Percentiles rank a stretch among this genome's conserved stretches.
These are phyloP conservation scores for Torulaspora microellipsoides DNA, from an alignment of 805 yeast genomes.

Conservation along the genomic window DNA sequence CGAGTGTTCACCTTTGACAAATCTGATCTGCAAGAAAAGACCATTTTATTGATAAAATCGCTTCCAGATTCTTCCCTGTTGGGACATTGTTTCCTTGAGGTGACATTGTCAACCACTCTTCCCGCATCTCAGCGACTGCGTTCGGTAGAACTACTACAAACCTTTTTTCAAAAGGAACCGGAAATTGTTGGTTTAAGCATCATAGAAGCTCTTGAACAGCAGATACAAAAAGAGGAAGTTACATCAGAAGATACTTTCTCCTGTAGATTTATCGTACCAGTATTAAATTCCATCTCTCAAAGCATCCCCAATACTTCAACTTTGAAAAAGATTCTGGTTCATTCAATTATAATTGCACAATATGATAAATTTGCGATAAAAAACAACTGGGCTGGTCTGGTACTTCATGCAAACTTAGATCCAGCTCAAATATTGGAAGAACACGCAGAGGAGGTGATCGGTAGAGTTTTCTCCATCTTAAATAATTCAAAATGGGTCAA, in stretches of 20 bases:
- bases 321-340: slow-evolving; percentile 35
- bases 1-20: slow-evolving; percentile 11
- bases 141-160: slow-evolving; percentile 34
- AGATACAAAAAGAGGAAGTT: slow-evolving; percentile 17
- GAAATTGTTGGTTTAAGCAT: slow-evolving; percentile 42
- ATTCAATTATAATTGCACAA: slow-evolving; percentile 44
- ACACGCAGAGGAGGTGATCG: slow-evolving; percentile 23
- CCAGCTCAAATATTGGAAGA: slow-evolving; percentile 53
- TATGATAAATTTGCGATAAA: slow-evolving; percentile 36
- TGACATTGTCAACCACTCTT: slow-evolving; percentile 41
- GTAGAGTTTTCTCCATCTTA: slow-evolving; percentile 20
- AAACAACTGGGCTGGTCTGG: slow-evolving; percentile 75
- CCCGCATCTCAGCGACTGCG: slow-evolving; percentile 34
- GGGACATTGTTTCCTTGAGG: slow-evolving; percentile 50
- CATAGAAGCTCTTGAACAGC: slow-evolving; percentile 39
- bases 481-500: slow-evolving; percentile 12
- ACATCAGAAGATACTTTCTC: slow-evolving; percentile 25
- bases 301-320: slow-evolving; percentile 24
- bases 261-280: slow-evolving; percentile 34
- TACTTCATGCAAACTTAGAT: slow-evolving; percentile 54
- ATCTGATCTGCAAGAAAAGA: slow-evolving; percentile 6
- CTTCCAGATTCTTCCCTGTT: slow-evolving; percentile 18
- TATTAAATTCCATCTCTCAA: slow-evolving; percentile 39
- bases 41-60: slow-evolving; percentile 9
- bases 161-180: slow-evolving; percentile 37